phyloP scores from a whole-genome alignment of 306 rosid genomes.

The Acacia melanoxylon region DNA sequence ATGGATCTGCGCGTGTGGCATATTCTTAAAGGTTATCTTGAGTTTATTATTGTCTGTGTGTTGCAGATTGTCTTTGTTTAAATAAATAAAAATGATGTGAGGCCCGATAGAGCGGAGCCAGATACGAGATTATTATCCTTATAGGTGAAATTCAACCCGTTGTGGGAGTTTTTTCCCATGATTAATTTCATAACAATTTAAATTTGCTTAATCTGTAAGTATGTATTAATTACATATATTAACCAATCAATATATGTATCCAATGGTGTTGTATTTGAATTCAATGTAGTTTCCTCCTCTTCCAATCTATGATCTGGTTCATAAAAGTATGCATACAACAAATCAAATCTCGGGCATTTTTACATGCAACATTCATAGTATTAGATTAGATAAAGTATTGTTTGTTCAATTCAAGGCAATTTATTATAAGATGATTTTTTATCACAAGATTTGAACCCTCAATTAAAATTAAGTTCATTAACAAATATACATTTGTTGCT shows the following conservation, averaged over 20 bases:
- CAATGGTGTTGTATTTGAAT: not conserved
- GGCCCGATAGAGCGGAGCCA: not conserved
- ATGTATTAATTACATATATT: not conserved
- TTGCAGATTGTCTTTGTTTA: conserved; percentile 20
- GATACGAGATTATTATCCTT: not conserved
- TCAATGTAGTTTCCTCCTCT: not conserved
- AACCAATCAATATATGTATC: not conserved
- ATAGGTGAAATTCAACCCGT: not conserved
- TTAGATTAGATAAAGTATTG: too few relatives aligned
- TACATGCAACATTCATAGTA: too few relatives aligned
- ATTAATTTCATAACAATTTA: not conserved
- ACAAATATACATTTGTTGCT: too few relatives aligned
- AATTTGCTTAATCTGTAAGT: not conserved
- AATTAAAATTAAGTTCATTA: too few relatives aligned
- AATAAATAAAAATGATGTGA: not conserved
- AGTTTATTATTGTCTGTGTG: not conserved
- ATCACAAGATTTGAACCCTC: too few relatives aligned
- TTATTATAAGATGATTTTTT: too few relatives aligned
- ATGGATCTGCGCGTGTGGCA: not conserved
- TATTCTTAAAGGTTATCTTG: not conserved
- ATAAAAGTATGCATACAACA: too few relatives aligned
- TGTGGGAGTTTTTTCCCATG: not conserved
- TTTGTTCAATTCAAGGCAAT: too few relatives aligned
- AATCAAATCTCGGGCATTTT: too few relatives aligned
- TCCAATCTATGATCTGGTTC: too few relatives aligned